A percentile compares a stretch with the other conserved stretches of the same genome.
Evolutionary conservation across 2,329 filamentous ascomycete genomes (phyloP).

Genomic region (Madurella mycetomatis): DNA sequence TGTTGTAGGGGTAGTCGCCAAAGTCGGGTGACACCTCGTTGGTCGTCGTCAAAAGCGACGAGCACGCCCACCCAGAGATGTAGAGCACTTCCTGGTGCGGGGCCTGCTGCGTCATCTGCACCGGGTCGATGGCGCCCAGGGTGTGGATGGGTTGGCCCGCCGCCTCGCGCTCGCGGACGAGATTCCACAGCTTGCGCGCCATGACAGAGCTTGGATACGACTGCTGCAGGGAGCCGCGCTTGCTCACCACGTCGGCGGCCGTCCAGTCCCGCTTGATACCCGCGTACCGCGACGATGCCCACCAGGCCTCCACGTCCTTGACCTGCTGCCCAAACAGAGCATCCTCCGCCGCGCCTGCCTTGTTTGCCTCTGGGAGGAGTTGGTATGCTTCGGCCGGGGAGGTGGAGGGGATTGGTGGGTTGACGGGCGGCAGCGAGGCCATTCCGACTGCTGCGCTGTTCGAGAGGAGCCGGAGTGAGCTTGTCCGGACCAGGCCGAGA

Average conservation of each 20-base stretch:
- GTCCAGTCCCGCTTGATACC: slow-evolving; percentile 91
- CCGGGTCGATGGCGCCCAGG: slow-evolving; percentile 96
- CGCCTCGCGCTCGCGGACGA: slow-evolving; percentile 72
- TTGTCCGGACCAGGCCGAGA: slow-evolving; percentile 1
- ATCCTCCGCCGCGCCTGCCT: slow-evolving; percentile 78
- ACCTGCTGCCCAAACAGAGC: slow-evolving; percentile 79
- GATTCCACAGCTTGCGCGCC: slow-evolving; percentile 89
- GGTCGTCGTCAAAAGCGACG: slow-evolving; percentile 83
- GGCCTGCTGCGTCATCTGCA: slow-evolving; percentile 99
- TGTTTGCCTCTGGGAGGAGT: slow-evolving; percentile 70
- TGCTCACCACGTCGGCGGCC: slow-evolving; percentile 86
- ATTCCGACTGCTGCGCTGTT: slow-evolving; percentile 43
- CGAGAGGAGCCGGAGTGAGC: slow-evolving; percentile 31
- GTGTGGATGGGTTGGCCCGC: slow-evolving; percentile 89
- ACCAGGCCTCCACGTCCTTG: slow-evolving; percentile 84
- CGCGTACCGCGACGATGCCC: slow-evolving; percentile 75
- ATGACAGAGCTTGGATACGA: slow-evolving; percentile 89
- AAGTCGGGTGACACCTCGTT: slow-evolving; percentile 98
- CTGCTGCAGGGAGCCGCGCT: slow-evolving; percentile 82
- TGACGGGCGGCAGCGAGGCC: slow-evolving; percentile 49
- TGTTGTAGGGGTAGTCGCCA: slow-evolving; percentile 98
- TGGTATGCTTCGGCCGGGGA: slow-evolving; percentile 77
- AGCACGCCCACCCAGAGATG: slow-evolving; percentile 96
- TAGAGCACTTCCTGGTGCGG: slow-evolving; percentile 94
- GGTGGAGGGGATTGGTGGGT: slow-evolving; percentile 57